Base-by-base conservation (phyloP, 345 rosid genomes). In the Orychophragmus violaceus region DNA sequence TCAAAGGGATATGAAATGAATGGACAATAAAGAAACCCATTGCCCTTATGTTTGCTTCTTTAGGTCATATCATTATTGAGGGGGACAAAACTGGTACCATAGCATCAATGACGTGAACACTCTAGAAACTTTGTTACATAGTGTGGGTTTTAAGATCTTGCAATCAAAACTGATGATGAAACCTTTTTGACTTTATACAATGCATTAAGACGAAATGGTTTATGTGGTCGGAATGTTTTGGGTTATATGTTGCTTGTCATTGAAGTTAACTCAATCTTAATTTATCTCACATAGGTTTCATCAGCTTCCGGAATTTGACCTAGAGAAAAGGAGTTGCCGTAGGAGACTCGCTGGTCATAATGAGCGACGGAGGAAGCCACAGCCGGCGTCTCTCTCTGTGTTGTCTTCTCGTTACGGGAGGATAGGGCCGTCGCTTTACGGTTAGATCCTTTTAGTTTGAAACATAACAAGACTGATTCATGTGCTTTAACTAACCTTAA, bases 341-440 rank as follows among this genome's bases (percentile, higher is more conserved):
- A 85, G 95, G 69, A 87, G 96, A 74, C 82, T 94, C 18, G 97
- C 97, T 12, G 96, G 96, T 11, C 99, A 94, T 64, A 94, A 94
- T 16, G 99, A 88, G 75, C 91, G 99, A 8, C 76, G 97, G 3
- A 87, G 99, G 83, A 94, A 94, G 80, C 97, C 93, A 8, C 88
- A 89, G 14, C 78, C 86, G 8, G 86, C 92, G 63, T 83, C 90
- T 9, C 59, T 88, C 52, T 49, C 81, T 35, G 64, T 64, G 14
- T 8, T 64, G 19, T 49, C 89, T 29, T 70, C 91, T 64, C 89
- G 84, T 60, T 82, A 80, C 37, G 78, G 81, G 41, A 74, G 88
- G 29, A 68, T 82, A 22, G 62, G 88, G 64, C 77, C 94, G 1
- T 78, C 90, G 7, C 59, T 82, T 17, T 80, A 77, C 59, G 96